Evolutionary conservation across 108 stramenopile species (phyloP).

Genomic region (Aurantiochytrium sp.): DNA sequence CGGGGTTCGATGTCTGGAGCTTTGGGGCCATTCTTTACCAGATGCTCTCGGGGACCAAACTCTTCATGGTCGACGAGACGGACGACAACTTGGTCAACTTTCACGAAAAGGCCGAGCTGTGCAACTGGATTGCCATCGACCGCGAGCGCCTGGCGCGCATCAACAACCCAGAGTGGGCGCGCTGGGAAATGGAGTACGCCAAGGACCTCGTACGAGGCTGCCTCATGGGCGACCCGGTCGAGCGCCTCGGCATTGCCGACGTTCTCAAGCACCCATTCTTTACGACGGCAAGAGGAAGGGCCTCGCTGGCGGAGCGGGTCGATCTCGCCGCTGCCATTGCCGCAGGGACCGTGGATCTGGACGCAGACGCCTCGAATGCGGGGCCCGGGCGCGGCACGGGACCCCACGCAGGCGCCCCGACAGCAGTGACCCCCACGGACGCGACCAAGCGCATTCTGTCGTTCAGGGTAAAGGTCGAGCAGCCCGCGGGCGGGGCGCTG

Average conservation of each 20-base stretch:
- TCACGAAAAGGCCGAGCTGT: not conserved
- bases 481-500: not conserved
- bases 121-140: conserved; percentile 6
- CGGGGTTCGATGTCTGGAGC: conserved; percentile 43
- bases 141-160: not conserved
- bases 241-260: not conserved
- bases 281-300: not conserved
- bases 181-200: not conserved
- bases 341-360: too few relatives aligned
- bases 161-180: not conserved
- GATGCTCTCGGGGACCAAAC: conserved; percentile 31
- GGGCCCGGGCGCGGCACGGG: too few relatives aligned
- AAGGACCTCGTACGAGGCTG: not conserved
- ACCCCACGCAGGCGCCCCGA: too few relatives aligned
- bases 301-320: not conserved
- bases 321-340: too few relatives aligned
- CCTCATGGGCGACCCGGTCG: not conserved
- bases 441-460: not conserved
- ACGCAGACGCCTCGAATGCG: too few relatives aligned
- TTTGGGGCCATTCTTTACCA: conserved; percentile 44
- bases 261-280: conserved; percentile 2
- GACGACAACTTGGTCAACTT: not conserved
- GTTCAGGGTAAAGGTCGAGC: not conserved
- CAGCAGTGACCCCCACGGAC: not conserved
- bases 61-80: conserved; percentile 33